A percentile compares a stretch with the other conserved stretches of the same genome.
Conservation (phyloP, 2,329 filamentous ascomycete genomes). For the Pochonia chlamydosporia region DNA sequence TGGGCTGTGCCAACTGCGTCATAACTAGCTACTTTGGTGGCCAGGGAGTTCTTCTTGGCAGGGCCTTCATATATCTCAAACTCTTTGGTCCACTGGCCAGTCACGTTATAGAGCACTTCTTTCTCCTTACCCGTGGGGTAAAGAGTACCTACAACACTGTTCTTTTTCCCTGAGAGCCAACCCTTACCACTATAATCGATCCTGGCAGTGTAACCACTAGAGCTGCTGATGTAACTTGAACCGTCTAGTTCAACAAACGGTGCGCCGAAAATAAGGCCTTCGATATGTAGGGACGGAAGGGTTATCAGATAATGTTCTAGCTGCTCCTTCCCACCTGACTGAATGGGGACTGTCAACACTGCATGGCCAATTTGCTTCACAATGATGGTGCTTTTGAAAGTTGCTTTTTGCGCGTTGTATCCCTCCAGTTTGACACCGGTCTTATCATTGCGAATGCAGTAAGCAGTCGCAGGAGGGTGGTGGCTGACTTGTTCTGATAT, state of each 20-base stretch:
- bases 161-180: constrained; percentile 95
- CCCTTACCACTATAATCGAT: constrained; percentile 92
- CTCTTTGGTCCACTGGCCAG: constrained; percentile 84
- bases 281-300: constrained; percentile 85
- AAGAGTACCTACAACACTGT: constrained; percentile 72
- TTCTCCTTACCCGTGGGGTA: constrained; percentile 67
- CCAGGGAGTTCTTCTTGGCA: constrained; percentile 42
- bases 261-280: constrained; percentile 78
- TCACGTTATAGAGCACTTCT: constrained; percentile 71
- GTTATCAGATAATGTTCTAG: constrained; percentile 82
- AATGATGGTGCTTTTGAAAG: constrained; percentile 88
- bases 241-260: constrained; percentile 91
- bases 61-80: constrained; percentile 71
- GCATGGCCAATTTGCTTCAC: constrained; percentile 94
- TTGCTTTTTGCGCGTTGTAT: constrained; percentile 95
- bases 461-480: constrained; percentile 91
- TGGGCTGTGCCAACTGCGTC: constrained; percentile 51
- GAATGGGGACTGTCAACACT: constrained; percentile 63
- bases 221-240: constrained; percentile 78
- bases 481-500: constrained; percentile 94
- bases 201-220: constrained; percentile 78
- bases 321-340: constrained; percentile 23
- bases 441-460: constrained; percentile 82
- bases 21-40: constrained; percentile 52
- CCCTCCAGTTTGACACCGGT: constrained; percentile 76